These are phyloP conservation scores for Blastomyces gilchristii DNA, from an alignment of 2,329 filamentous ascomycete genomes.

Conservation along the genomic window DNA sequence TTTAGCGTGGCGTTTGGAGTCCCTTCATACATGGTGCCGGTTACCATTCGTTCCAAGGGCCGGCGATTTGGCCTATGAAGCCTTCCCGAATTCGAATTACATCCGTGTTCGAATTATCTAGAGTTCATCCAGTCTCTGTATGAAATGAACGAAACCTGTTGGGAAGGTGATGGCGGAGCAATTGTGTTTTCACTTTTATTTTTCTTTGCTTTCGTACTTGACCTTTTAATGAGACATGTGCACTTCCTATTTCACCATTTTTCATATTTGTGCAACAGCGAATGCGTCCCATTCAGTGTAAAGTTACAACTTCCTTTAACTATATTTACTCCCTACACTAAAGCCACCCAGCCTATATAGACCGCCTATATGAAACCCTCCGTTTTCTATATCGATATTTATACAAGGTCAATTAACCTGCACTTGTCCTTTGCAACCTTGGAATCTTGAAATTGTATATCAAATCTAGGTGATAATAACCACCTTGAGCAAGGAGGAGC, in stretches of 20 bases:
- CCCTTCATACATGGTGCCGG: neutral
- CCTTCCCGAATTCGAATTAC: neutral
- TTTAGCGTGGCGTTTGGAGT: constrained; percentile 7
- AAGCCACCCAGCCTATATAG: neutral
- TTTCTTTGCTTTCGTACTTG: neutral
- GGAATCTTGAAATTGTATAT: neutral
- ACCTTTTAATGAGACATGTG: neutral
- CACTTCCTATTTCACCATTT: neutral
- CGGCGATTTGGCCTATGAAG: neutral
- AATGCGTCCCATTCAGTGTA: neutral
- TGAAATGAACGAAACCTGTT: neutral
- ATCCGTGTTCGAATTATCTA: neutral
- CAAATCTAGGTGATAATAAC: neutral
- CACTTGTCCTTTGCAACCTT: neutral
- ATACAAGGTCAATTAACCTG: neutral
- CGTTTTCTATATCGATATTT: neutral
- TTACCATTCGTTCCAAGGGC: neutral
- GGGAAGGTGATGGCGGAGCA: neutral
- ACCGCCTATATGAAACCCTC: neutral
- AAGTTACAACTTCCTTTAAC: neutral
- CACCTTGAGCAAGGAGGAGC: neutral
- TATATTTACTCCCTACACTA: neutral
- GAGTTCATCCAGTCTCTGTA: neutral
- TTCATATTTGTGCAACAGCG: neutral
- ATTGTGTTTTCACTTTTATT: neutral